Conservation (phyloP, 2,329 filamentous ascomycete species). For the Cladosporium austrohemisphaericum region DNA sequence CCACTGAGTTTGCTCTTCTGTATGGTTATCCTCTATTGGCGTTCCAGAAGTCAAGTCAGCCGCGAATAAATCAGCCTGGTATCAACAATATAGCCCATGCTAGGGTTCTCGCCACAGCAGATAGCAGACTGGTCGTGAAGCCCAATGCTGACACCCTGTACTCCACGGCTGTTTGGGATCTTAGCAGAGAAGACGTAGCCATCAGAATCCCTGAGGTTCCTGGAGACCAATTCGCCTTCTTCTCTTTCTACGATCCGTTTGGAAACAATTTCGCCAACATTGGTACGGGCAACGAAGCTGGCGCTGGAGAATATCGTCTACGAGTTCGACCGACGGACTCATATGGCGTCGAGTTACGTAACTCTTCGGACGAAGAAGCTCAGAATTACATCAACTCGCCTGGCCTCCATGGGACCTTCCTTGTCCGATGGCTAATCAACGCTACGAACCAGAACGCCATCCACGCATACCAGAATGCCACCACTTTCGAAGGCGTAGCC, state of each 20-base stretch:
- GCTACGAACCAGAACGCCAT: conserved; percentile 15
- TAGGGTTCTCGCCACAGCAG: conserved; percentile 16
- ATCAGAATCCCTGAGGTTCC: conserved; percentile 20
- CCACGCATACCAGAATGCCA: conserved; percentile 15
- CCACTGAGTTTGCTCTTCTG: conserved; percentile 20
- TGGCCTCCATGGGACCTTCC: conserved; percentile 17
- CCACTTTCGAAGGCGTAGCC: not conserved
- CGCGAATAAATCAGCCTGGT: conserved; percentile 2
- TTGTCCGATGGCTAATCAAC: conserved; percentile 20
- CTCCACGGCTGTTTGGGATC: conserved; percentile 20
- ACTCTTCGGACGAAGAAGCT: too few species aligned
- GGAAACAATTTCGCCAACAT: conserved; percentile 21
- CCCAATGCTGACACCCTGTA: conserved; percentile 28
- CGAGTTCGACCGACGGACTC: not conserved
- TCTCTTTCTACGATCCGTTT: conserved; percentile 20
- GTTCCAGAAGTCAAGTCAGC: conserved; percentile 16
- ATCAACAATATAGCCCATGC: conserved; percentile 18
- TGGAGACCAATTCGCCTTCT: conserved; percentile 15
- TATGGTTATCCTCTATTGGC: conserved; percentile 26
- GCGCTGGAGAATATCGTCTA: conserved; percentile 16
- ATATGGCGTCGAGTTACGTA: not conserved
- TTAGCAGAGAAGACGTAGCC: conserved; percentile 20
- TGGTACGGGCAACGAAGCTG: conserved; percentile 15
- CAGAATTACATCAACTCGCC: conserved; percentile 17
- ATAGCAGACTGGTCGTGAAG: conserved; percentile 19